Percentiles rank a stretch among this genome's conserved stretches.
Conservation (phyloP, 768 basidiomycete species). For the Termitomyces sp. region DNA sequence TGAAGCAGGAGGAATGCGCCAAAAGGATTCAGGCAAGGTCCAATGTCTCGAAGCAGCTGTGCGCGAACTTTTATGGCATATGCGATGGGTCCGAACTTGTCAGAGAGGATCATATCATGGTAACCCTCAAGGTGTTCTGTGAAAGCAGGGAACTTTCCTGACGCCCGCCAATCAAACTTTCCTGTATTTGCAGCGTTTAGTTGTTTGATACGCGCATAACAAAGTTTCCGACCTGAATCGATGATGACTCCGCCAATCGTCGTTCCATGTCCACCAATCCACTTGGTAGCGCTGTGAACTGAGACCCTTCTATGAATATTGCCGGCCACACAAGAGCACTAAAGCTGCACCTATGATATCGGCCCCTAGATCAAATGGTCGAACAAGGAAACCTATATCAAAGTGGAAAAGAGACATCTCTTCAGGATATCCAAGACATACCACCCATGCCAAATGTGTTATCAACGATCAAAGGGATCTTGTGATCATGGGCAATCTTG, state of each 20-base stretch:
- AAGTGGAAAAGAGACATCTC: constrained; percentile 10
- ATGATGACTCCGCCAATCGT: constrained; percentile 74
- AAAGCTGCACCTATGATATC: constrained; percentile 55
- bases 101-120: constrained; percentile 61
- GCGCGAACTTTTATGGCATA: constrained; percentile 63
- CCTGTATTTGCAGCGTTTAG: constrained; percentile 20
- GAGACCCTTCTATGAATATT: not conserved
- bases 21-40: constrained; percentile 63
- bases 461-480: constrained; percentile 76
- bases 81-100: constrained; percentile 59
- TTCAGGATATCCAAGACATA: constrained; percentile 11
- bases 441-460: constrained; percentile 76
- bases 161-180: constrained; percentile 68
- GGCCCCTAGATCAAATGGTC: constrained; percentile 69
- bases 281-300: constrained; percentile 79
- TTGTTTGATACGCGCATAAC: constrained; percentile 3
- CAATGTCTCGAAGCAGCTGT: constrained; percentile 61
- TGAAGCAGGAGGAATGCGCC: constrained; percentile 71
- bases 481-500: constrained; percentile 64
- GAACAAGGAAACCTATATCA: constrained; percentile 48
- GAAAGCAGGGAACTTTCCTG: constrained; percentile 69
- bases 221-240: constrained; percentile 45
- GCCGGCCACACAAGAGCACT: too few relatives aligned
- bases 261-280: constrained; percentile 80
- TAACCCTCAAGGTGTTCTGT: constrained; percentile 73